Base-by-base conservation (phyloP, 306 rosid species). In the Macrotyloma uniflorum region DNA sequence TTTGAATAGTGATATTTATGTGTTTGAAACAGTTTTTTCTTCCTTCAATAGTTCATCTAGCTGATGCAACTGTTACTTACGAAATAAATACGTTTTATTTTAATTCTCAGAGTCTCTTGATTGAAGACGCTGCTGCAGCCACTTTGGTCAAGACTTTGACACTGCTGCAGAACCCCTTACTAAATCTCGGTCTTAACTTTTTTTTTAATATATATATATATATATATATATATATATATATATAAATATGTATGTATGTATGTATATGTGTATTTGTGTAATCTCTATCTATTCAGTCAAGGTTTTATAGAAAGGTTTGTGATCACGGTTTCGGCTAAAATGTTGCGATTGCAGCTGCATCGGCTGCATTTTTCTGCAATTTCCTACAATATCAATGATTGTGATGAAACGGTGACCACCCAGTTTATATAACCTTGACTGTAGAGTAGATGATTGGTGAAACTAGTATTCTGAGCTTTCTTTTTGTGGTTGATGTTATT, bases 101-200 rank as follows among this genome's bases (percentile, higher is more conserved):
- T 22, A 50, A 59, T 22, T 42, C n/a, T 55, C 77, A 36, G 43
- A 75, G 19, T 68, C 76, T 54, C 62, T 55, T 55, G 3, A 50
- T 7, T 24, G 46, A 58, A 40, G 78, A 49, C 22, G 16, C 54
- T 64, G 68, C 15, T 54, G 74, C 11, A 51, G 58, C 26, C 58
- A 23, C 58, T 51, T 51, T 51, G 58, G 11, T 50, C 11, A 6
- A 50, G 11, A n/a, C 23, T 50, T 50, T 50, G 55, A 18, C 24
- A 51, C 35, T 18, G 54, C 13, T 47, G 78, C 35, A 23, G 20
- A 43, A 42, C 14, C 9, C n/a, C n/a, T 54, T 66, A 64, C 40
- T 13, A 24, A 57, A 46, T 66, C 33, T 15, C n/a, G 32, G 51
- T 43, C 26, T 58, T 59, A 23, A 4, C 11, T 38, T 47, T 38